These are phyloP conservation scores for Melastoma candidum DNA, from an alignment of 441 rosid species.

Conservation along the genomic window DNA sequence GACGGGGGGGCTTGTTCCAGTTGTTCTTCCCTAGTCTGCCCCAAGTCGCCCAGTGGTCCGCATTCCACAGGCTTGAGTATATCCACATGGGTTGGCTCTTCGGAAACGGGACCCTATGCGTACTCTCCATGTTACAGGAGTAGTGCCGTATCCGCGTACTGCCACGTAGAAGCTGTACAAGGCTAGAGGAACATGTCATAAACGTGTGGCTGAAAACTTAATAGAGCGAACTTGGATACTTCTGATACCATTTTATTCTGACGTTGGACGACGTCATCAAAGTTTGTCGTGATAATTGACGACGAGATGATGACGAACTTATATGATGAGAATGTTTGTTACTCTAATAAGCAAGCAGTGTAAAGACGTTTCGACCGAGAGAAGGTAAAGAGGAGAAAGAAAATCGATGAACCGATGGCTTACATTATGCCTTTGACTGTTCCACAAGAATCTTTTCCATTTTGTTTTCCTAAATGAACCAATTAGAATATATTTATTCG, in stretches of 20 bases:
- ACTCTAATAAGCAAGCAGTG: no score
- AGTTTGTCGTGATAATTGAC: no score
- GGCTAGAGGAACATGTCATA: background rate
- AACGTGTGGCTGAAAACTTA: no score
- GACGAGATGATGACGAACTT: no score
- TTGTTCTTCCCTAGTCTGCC: conserved; percentile 12
- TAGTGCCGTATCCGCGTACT: conserved; percentile 10
- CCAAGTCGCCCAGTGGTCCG: conserved; percentile 12
- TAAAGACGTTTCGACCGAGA: no score
- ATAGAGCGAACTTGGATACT: no score
- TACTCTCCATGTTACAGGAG: conserved; percentile 3
- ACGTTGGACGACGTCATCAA: no score
- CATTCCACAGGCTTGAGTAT: conserved; percentile 16
- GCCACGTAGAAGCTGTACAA: conserved; percentile 5
- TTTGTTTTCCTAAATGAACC: no score
- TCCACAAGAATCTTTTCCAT: conserved; percentile 1
- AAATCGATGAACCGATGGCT: no score
- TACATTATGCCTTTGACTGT: conserved; percentile 9
- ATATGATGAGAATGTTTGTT: no score
- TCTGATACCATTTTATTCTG: no score
- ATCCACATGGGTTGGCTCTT: conserved; percentile 12
- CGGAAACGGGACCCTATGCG: conserved; percentile 6
- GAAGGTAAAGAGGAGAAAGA: no score
- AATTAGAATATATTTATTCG: conserved; percentile 1
- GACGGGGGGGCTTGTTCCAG: conserved; percentile 10